Base-by-base conservation (phyloP, 1,284 basidiomycete genomes). In the Ustilago nuda region DNA sequence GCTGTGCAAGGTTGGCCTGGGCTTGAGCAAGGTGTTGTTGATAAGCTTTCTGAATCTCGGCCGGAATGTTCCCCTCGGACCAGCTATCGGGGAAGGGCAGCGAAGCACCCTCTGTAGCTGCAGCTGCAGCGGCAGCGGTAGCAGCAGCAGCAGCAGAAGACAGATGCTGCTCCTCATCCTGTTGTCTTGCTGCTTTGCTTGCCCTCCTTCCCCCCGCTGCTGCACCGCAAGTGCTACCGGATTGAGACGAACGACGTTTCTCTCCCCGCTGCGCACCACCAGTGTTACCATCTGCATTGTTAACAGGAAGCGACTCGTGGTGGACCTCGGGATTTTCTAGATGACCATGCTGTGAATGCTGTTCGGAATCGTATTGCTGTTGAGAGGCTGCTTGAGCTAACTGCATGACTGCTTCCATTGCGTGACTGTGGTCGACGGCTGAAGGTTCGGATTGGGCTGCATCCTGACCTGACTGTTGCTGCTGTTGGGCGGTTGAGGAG, bases 401-500 rank as follows among this genome's bases (percentile, higher is more conserved):
- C 41, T 76, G 74, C 74, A 76, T 76, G 27, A 76, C 74, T 8
- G 74, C 74, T 32, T 72, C 65, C 73, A 76, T 71, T 11, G 73
- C 73, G 12, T 61, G 50, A 6, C 46, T 30, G 37, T 72, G 60
- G 30, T 50, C 60, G 1, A 19, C 61, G 15, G 53, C 56, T 4
- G 53, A 62, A 23, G 52, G 27, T 27, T 37, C 52, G 7, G 54
- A 54, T 3, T 58, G 56, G n/a, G 63, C 19, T 1, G 43, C 64
- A 4, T 3, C 46, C 3, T 51, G 48, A 50, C 13, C 15, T 50
- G 43, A 19, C n/a, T 50, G 27, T 11, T 50, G 8, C 11, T 57
- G 4, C 13, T 57, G 50, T 33, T 43, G 17, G 8, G 19, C 19
- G n/a, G 52, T 27, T 3, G 57, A 37, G n/a, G 46, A 15, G 17